These are phyloP conservation scores for Artemisia tridentata DNA, from an alignment of 129 eudicot species.

Conservation along the genomic window DNA sequence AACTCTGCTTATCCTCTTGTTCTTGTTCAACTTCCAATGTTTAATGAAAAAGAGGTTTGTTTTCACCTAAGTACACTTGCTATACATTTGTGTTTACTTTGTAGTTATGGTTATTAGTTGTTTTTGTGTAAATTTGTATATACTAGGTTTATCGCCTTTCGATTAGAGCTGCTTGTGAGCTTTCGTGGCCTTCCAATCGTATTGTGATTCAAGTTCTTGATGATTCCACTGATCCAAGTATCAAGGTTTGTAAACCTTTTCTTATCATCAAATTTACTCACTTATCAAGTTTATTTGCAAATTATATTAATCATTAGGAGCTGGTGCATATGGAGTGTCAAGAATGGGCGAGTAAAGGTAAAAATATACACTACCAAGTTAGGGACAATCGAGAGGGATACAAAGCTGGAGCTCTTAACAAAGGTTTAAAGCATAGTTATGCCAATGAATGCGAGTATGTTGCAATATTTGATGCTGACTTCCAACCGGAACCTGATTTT, in stretches of 20 bases:
- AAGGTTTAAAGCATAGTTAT: constrained; percentile 54
- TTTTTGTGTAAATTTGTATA: background rate
- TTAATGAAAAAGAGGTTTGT: constrained; percentile 45
- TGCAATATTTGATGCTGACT: constrained; percentile 79
- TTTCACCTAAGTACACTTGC: background rate
- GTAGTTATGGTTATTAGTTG: background rate
- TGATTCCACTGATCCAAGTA: constrained; percentile 68
- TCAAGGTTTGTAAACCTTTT: constrained; percentile 40
- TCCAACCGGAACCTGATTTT: constrained; percentile 80
- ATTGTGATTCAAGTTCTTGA: constrained; percentile 79
- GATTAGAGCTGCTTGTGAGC: constrained; percentile 80
- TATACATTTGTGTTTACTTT: background rate
- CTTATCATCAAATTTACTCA: too few relatives aligned
- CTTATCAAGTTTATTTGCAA: too few relatives aligned
- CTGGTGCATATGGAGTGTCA: constrained; percentile 69
- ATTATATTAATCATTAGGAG: constrained; percentile 29
- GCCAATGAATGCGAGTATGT: constrained; percentile 66
- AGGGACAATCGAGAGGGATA: constrained; percentile 73
- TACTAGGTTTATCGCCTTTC: constrained; percentile 77
- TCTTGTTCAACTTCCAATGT: constrained; percentile 50
- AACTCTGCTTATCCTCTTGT: constrained; percentile 34
- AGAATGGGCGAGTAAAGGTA: constrained; percentile 72
- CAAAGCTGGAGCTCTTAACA: constrained; percentile 76
- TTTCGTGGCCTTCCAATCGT: constrained; percentile 78
- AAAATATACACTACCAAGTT: constrained; percentile 59